Evolutionary conservation across 1,284 basidiomycete genomes (phyloP).

Genomic region (Tilletia indica): DNA sequence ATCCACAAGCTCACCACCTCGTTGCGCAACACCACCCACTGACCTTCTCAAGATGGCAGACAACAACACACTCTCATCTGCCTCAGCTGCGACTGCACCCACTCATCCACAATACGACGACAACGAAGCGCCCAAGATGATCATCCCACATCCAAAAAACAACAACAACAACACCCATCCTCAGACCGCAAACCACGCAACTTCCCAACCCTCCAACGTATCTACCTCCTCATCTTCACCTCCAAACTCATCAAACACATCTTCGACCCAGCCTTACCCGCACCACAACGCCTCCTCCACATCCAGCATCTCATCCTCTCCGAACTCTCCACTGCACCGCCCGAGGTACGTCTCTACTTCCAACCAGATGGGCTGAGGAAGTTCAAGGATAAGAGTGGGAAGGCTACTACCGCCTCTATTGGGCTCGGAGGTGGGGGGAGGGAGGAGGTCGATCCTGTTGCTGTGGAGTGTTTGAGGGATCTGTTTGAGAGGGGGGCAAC

Average conservation of each 20-base stretch:
- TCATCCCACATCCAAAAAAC: no score
- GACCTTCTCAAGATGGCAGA: neutral
- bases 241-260: slow-evolving; percentile 10
- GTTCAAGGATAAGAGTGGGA: slow-evolving; percentile 9
- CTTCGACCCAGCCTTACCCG: slow-evolving; percentile 13
- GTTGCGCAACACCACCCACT: neutral
- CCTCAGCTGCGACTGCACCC: neutral
- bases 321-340: neutral
- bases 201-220: slow-evolving; percentile 15
- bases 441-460: slow-evolving; percentile 2
- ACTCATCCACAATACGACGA: neutral
- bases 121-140: no score
- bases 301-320: slow-evolving; percentile 14
- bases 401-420: neutral
- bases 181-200: slow-evolving; percentile 9
- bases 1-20: neutral
- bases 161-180: neutral
- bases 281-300: slow-evolving; percentile 8
- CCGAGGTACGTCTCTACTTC: neutral
- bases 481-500: slow-evolving; percentile 7
- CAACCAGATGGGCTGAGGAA: neutral
- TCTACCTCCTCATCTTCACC: slow-evolving; percentile 18
- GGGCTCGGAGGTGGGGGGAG: neutral
- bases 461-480: slow-evolving; percentile 1
- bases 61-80: neutral